Conservation (phyloP, 345 rosid genomes). For the Rhizophora mangle region DNA sequence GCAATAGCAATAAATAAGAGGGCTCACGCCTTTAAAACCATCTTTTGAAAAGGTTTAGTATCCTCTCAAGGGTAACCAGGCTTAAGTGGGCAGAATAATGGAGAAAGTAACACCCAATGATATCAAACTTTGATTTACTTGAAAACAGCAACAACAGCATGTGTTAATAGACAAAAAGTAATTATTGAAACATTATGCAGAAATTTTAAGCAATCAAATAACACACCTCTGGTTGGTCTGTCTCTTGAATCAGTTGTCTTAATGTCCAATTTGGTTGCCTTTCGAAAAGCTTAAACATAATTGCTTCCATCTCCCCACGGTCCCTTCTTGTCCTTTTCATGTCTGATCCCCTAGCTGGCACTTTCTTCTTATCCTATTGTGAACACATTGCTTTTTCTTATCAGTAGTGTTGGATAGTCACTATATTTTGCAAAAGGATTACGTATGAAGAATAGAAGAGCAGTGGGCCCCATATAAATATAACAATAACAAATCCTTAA, state of each 20-base stretch:
- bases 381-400: constrained; percentile 23
- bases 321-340: constrained; percentile 84
- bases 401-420: constrained; percentile 5
- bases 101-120: no score
- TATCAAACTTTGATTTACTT: no score
- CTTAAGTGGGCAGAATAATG: no score
- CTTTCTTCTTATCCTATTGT: constrained; percentile 75
- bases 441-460: background rate
- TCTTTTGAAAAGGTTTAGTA: no score
- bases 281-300: constrained; percentile 90
- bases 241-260: constrained; percentile 73
- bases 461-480: constrained; percentile 12
- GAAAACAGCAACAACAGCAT: no score
- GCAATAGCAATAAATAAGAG: no score
- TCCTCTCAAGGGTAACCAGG: no score
- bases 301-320: constrained; percentile 62
- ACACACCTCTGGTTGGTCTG: constrained; percentile 87
- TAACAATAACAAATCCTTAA: no score
- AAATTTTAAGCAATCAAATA: constrained; percentile 3
- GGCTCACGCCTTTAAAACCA: no score
- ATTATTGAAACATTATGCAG: no score
- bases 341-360: constrained; percentile 47
- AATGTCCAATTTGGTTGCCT: constrained; percentile 84
- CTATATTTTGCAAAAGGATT: background rate
- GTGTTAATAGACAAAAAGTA: no score